Base-by-base conservation (phyloP, 148 eudicot genomes). In the Pouteria glomerata region DNA sequence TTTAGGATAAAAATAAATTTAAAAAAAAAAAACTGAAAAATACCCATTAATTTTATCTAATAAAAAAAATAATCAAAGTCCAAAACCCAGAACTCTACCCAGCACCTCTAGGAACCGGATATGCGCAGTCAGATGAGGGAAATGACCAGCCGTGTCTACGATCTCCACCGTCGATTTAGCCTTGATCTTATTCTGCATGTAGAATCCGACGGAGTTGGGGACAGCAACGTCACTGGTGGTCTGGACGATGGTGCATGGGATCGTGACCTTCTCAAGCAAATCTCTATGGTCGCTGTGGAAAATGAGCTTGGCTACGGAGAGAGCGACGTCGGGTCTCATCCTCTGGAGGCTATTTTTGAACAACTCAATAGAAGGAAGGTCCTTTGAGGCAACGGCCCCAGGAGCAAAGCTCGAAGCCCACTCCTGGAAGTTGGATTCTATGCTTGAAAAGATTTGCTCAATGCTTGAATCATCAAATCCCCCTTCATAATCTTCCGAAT, bases 401-500 rank as follows among this genome's bases (percentile, higher is more conserved):
- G 91, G 69, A 29, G 85, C 83, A 62, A 88, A 91, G 51, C 71
- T 64, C 31, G 90, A 64, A 13, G 81, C 84, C 97, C 97, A 91
- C 0, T 33, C 44, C 0, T 81, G 48, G 58, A 77, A 87, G 58
- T 85, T 81, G 26, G 72, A 30, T 45, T 87, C 88, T 30, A 91
- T 85, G 33, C 78, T 79, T 50, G 81, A 30, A 8, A 91, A 70
- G 13, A 91, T 59, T 61, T 87, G 78, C 39, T 91, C 90, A 0
- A 91, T 35, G 13, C 81, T 79, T 57, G 80, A 14, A n/a, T 48
- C 42, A 13, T 83, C 86, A 59, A 91, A 86, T 14, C 97, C 97
- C 27, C 97, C 97, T 84, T 88, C 90, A 67, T 91, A 91, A 69
- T 79, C 93, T 53, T 89, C 88, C n/a, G 81, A 56, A 67, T 87